phyloP scores from a whole-genome alignment of 2,329 filamentous ascomycete genomes.

The Stagonosporopsis rhizophila region DNA sequence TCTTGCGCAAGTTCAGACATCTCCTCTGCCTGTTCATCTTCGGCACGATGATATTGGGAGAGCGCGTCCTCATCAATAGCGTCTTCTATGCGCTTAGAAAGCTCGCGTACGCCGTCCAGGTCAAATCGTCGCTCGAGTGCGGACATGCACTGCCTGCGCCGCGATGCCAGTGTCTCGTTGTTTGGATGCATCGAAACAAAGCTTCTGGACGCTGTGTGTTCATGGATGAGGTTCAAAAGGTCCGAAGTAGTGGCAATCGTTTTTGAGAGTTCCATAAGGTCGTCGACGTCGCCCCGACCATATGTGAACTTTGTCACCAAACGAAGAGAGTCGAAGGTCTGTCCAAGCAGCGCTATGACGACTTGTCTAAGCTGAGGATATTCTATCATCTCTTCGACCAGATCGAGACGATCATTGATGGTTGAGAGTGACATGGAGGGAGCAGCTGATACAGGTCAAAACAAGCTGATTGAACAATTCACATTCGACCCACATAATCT shows the following conservation, averaged over 20 bases:
- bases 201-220: conserved; percentile 32
- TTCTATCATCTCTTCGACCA: conserved; percentile 77
- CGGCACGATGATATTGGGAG: conserved; percentile 77
- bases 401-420: conserved; percentile 80
- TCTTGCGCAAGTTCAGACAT: conserved; percentile 77
- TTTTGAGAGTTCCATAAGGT: conserved; percentile 80
- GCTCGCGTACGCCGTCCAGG: conserved; percentile 69
- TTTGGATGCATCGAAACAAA: conserved; percentile 18
- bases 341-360: conserved; percentile 71
- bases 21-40: conserved; percentile 74
- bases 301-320: conserved; percentile 94
- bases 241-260: conserved; percentile 79
- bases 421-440: conserved; percentile 85
- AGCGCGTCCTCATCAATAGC: conserved; percentile 94
- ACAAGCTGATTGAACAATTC: not conserved
- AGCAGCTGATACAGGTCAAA: conserved; percentile 58
- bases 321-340: conserved; percentile 84
- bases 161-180: conserved; percentile 15
- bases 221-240: conserved; percentile 57
- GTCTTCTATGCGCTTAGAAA: conserved; percentile 74
- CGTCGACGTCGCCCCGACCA: conserved; percentile 89
- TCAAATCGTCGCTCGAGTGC: conserved; percentile 65
- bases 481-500: conserved; percentile 69
- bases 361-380: conserved; percentile 73
- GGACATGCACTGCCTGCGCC: conserved; percentile 41